Evolutionary conservation across 164 flowering plant genomes (phyloP).

Genomic region (Dillenia turbinata): DNA sequence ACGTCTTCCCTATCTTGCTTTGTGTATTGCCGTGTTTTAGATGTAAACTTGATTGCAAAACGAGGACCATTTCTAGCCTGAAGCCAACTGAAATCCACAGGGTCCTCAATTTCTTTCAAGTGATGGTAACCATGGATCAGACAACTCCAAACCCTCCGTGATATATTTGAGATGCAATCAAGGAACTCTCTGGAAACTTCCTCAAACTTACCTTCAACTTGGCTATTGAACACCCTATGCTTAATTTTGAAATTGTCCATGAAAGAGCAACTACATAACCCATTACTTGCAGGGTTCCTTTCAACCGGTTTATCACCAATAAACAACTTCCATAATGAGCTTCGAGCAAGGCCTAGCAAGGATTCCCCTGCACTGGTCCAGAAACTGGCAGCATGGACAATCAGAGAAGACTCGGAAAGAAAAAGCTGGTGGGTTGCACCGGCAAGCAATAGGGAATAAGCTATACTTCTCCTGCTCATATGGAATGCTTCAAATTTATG

Average conservation of each 20-base stretch:
- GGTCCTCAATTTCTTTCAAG: conserved; percentile 30
- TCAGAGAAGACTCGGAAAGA: conserved; percentile 46
- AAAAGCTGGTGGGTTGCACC: conserved; percentile 51
- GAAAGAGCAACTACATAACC: conserved; percentile 25
- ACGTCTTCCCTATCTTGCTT: conserved; percentile 15
- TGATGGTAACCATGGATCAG: conserved; percentile 23
- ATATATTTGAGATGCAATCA: conserved; percentile 25
- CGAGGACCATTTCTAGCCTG: background rate
- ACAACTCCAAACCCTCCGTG: conserved; percentile 35
- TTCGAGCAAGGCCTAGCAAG: conserved; percentile 36
- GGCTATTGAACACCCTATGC: background rate
- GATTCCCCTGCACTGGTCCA: conserved; percentile 67
- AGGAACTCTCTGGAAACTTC: conserved; percentile 25
- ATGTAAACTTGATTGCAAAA: background rate
- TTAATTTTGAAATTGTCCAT: conserved; percentile 13
- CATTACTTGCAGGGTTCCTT: conserved; percentile 6
- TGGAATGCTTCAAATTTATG: conserved; percentile 24
- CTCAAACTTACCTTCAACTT: conserved; percentile 18
- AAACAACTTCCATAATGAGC: conserved; percentile 20
- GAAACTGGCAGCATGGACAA: conserved; percentile 44
- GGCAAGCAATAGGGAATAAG: conserved; percentile 66
- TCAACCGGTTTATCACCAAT: background rate
- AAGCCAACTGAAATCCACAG: conserved; percentile 46
- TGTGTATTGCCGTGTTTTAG: conserved; percentile 8
- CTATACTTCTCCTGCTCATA: conserved; percentile 38